These are phyloP conservation scores for Fusarium compactum DNA, from an alignment of 2,329 filamentous ascomycete genomes.

Conservation along the genomic window DNA sequence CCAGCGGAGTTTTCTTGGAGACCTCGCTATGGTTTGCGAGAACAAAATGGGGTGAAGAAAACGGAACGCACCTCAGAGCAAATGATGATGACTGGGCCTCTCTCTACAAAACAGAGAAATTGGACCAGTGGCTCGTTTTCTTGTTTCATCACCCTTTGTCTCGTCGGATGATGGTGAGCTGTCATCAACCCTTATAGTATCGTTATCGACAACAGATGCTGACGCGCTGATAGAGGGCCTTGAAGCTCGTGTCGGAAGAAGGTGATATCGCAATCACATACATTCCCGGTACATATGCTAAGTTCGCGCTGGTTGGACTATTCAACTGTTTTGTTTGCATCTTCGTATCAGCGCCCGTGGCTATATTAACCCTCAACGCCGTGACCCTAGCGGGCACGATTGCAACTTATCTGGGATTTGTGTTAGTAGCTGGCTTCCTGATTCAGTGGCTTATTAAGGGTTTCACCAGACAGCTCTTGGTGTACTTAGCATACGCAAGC, in stretches of 20 bases:
- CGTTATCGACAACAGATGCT: background rate
- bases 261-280: background rate
- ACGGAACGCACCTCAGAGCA: conserved; percentile 10
- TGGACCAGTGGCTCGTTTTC: background rate
- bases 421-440: conserved; percentile 12
- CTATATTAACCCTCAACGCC: conserved; percentile 11
- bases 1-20: background rate
- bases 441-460: conserved; percentile 16
- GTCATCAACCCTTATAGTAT: background rate
- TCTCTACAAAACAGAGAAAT: conserved; percentile 1
- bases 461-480: conserved; percentile 22
- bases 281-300: background rate
- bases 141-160: background rate
- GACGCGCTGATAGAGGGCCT: conserved; percentile 1
- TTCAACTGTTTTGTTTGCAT: conserved; percentile 18
- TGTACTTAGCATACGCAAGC: conserved; percentile 24
- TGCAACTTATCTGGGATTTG: conserved; percentile 19
- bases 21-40: background rate
- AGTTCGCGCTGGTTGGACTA: conserved; percentile 1
- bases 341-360: conserved; percentile 19
- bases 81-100: conserved; percentile 13
- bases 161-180: conserved; percentile 12
- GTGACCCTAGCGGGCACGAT: conserved; percentile 3
- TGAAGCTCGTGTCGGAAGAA: background rate
- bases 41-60: conserved; percentile 5